phyloP scores from a whole-genome alignment of 495 filamentous ascomycete genomes.

The Letharia lupina region DNA sequence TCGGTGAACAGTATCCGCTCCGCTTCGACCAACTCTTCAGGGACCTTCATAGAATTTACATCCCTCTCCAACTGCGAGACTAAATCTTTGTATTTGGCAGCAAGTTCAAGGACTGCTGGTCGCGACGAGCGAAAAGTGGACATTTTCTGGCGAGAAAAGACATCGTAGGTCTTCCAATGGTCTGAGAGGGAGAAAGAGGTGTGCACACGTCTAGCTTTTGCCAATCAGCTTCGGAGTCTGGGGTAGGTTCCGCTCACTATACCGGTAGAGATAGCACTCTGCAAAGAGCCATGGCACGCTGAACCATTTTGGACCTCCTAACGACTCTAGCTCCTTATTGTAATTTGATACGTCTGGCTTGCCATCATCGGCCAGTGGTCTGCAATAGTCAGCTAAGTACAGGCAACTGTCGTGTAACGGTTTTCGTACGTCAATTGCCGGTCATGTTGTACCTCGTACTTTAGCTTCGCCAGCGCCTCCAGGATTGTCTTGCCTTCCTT shows the following conservation, averaged over 20 bases:
- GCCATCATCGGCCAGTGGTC: constrained; percentile 76
- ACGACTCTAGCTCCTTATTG: constrained; percentile 72
- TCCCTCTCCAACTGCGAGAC: constrained; percentile 45
- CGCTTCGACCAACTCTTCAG: constrained; percentile 53
- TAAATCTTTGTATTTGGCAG: constrained; percentile 61
- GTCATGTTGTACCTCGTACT: constrained; percentile 94
- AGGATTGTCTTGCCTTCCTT: constrained; percentile 83
- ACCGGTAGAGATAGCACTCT: constrained; percentile 93
- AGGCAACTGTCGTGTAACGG: neutral
- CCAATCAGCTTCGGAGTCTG: constrained; percentile 20
- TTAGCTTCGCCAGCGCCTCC: constrained; percentile 68
- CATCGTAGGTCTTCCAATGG: constrained; percentile 88
- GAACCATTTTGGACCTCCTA: constrained; percentile 73
- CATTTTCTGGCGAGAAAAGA: constrained; percentile 87
- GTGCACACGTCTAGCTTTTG: constrained; percentile 56
- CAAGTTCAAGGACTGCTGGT: constrained; percentile 82
- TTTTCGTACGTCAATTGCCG: constrained; percentile 64
- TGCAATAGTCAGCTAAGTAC: constrained; percentile 28
- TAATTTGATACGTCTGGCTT: constrained; percentile 68
- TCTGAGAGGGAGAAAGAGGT: constrained; percentile 66
- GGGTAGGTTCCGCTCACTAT: constrained; percentile 9
- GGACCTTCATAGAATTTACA: constrained; percentile 24
- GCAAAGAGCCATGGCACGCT: constrained; percentile 77
- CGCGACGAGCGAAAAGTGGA: constrained; percentile 88
- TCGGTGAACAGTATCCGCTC: constrained; percentile 76